Evolutionary conservation across 1,139 yeast species (phyloP).

Genomic region (Candida mesenterica): DNA sequence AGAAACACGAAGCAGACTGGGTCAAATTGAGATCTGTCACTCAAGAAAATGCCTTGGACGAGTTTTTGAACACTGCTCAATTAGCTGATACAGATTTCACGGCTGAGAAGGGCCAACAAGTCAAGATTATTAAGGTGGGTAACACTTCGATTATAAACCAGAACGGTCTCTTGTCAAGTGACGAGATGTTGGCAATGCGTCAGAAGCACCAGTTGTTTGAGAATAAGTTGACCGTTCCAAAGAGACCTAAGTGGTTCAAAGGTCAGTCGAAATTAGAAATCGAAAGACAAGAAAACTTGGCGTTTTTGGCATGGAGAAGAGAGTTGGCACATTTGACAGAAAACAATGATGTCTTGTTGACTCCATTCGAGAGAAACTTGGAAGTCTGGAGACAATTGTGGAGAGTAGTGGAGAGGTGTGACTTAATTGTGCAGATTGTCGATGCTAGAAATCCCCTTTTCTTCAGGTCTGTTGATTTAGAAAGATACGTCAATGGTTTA

Average conservation of each 20-base stretch:
- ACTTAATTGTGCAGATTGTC: conserved; percentile 92
- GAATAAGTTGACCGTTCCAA: conserved; percentile 85
- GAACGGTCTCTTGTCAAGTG: conserved; percentile 56
- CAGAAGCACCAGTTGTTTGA: conserved; percentile 72
- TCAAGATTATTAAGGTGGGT: conserved; percentile 78
- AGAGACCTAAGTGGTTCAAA: conserved; percentile 85
- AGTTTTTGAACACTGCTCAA: conserved; percentile 90
- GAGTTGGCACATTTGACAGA: conserved; percentile 83
- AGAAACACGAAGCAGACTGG: conserved; percentile 83
- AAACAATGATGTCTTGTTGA: conserved; percentile 73
- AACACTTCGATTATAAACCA: conserved; percentile 51
- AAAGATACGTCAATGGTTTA: conserved; percentile 72
- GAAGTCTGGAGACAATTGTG: conserved; percentile 99
- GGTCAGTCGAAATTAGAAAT: conserved; percentile 72
- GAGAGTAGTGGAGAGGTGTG: conserved; percentile 97
- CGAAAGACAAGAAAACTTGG: conserved; percentile 84
- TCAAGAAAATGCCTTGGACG: conserved; percentile 91
- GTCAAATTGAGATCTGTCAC: conserved; percentile 90
- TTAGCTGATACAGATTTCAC: conserved; percentile 95
- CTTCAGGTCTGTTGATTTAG: conserved; percentile 88
- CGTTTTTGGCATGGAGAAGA: conserved; percentile 93
- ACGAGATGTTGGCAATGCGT: conserved; percentile 63
- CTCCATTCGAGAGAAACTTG: conserved; percentile 95
- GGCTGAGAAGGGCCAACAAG: conserved; percentile 82
- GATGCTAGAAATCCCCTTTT: conserved; percentile 94